Evolutionary conservation across 768 basidiomycete genomes (phyloP).

Genomic region (Solioccasus polychromus): DNA sequence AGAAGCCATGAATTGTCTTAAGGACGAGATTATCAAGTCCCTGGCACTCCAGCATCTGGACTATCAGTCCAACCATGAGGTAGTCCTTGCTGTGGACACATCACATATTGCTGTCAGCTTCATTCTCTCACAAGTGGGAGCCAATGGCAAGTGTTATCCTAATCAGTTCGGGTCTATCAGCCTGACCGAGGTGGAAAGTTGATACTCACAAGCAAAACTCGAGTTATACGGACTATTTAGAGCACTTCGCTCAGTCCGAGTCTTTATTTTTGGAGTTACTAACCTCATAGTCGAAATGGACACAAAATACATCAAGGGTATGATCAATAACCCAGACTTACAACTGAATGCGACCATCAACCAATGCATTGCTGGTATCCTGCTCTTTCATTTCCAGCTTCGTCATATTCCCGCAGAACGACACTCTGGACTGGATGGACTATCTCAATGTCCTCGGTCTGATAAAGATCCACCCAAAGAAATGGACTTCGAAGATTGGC

Average conservation of each 20-base stretch:
- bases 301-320: no score
- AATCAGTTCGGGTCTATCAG: constrained; percentile 38
- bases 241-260: no score
- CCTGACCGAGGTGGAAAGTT: constrained; percentile 25
- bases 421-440: no score
- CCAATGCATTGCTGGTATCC: background rate
- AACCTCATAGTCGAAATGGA: no score
- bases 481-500: no score
- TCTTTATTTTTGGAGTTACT: no score
- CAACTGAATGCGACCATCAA: background rate
- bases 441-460: no score
- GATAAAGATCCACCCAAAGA: no score
- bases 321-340: background rate
- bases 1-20: constrained; percentile 17
- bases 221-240: constrained; percentile 23
- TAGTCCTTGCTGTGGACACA: no score
- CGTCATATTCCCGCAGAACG: background rate
- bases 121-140: constrained; percentile 15
- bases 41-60: no score
- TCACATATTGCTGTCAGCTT: no score
- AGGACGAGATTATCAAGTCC: constrained; percentile 14
- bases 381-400: background rate
- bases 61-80: no score
- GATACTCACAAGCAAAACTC: constrained; percentile 24
- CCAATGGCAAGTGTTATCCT: constrained; percentile 18